Conservation (phyloP, 805 yeast species). For the Lipomyces lipofer region DNA sequence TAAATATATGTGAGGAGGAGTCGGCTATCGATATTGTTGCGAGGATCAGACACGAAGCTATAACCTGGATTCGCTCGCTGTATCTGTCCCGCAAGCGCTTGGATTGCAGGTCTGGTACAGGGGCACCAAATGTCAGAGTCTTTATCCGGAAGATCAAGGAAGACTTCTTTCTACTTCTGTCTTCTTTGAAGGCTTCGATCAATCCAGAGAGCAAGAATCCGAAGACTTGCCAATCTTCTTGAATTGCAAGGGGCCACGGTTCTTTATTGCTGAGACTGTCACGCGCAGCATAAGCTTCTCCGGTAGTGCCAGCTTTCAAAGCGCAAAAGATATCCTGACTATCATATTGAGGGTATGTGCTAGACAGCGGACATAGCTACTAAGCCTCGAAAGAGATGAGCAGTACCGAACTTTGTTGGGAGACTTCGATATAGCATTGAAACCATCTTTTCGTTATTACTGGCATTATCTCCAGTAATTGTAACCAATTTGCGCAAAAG, state of each 20-base stretch:
- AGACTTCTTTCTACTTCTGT: background rate
- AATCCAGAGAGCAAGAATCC: slow-evolving; percentile 1
- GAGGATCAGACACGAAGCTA: too few species aligned
- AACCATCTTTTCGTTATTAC: background rate
- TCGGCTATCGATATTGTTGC: too few species aligned
- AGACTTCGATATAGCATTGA: background rate
- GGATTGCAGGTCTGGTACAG: too few species aligned
- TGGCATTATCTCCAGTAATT: background rate
- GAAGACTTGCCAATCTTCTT: background rate
- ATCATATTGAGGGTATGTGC: background rate
- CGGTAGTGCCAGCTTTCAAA: too few species aligned
- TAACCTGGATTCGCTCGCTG: too few species aligned
- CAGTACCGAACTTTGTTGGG: background rate
- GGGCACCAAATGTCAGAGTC: too few species aligned
- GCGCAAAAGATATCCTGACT: too few species aligned
- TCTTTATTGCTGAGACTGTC: too few species aligned
- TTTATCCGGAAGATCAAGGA: background rate
- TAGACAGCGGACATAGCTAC: background rate
- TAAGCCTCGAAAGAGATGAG: background rate
- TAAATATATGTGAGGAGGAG: too few species aligned
- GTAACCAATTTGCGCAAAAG: background rate
- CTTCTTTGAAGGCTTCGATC: background rate
- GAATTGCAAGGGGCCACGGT: too few species aligned
- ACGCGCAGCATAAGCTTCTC: too few species aligned
- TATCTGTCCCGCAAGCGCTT: too few species aligned